A percentile compares a stretch with the other conserved stretches of the same genome.
These are phyloP conservation scores for Penicillium subrubescens DNA, from an alignment of 495 filamentous ascomycete species.

Conservation along the genomic window DNA sequence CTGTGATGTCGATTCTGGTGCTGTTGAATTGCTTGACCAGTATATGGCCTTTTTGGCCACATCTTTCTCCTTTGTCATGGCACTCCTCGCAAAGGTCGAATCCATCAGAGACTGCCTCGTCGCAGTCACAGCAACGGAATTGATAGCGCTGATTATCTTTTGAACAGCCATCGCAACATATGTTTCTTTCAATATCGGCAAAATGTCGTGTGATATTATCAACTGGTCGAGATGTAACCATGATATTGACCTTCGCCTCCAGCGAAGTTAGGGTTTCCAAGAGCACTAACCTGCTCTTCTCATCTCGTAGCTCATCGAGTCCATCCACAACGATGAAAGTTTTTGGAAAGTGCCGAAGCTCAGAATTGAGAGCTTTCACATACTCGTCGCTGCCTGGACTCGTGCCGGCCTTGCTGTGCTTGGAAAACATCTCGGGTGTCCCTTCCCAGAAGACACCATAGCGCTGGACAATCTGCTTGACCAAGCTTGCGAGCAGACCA, in stretches of 20 bases:
- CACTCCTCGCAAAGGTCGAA: conserved; percentile 7
- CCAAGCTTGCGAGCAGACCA: conserved; percentile 3
- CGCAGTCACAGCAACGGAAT: conserved; percentile 6
- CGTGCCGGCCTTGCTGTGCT: conserved; percentile 5
- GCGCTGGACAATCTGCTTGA: conserved; percentile 7
- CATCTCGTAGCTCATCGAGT: conserved; percentile 10
- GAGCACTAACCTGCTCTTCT: conserved; percentile 4
- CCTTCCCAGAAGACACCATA: conserved; percentile 2
- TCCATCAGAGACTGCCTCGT: neutral
- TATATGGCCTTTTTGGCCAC: conserved; percentile 1
- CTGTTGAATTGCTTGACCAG: conserved; percentile 6
- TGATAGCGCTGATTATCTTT: conserved; percentile 1
- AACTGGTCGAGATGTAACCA: conserved; percentile 6
- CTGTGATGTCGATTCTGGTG: conserved; percentile 1
- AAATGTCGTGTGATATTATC: conserved; percentile 7
- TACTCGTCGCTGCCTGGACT: neutral
- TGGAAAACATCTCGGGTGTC: conserved; percentile 3
- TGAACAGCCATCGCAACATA: neutral
- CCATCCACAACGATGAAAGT: conserved; percentile 16
- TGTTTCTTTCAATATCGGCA: neutral
- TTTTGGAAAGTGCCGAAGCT: conserved; percentile 1
- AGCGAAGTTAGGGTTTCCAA: conserved; percentile 3
- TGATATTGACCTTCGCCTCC: neutral
- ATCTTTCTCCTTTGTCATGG: conserved; percentile 4
- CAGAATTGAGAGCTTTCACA: neutral